A percentile compares a stretch with the other conserved stretches of the same genome.
These are phyloP conservation scores for Rhodotorula babjevae DNA, from an alignment of 768 basidiomycete species.

Conservation along the genomic window DNA sequence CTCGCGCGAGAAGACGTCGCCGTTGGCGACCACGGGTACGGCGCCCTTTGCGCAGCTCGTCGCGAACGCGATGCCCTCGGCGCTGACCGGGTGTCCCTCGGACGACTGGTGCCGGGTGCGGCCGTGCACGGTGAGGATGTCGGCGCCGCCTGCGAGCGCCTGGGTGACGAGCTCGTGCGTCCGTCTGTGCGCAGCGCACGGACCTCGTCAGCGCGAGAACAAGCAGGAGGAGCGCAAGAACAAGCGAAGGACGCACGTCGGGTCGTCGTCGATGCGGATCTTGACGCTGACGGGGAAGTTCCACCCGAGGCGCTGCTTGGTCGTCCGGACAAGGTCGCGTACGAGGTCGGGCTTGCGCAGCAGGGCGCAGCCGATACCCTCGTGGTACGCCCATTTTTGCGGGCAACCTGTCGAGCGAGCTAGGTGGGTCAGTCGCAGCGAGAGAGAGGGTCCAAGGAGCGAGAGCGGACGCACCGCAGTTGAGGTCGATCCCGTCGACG, in stretches of 20 bases:
- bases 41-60: slow-evolving; percentile 49
- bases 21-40: slow-evolving; percentile 53
- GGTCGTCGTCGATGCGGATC: slow-evolving; percentile 52
- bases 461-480: slow-evolving; percentile 46
- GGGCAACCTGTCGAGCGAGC: slow-evolving; percentile 49
- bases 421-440: neutral
- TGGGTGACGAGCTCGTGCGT: slow-evolving; percentile 50
- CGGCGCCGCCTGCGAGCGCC: slow-evolving; percentile 49
- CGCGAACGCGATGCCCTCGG: slow-evolving; percentile 50
- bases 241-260: slow-evolving; percentile 42
- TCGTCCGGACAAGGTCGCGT: slow-evolving; percentile 50
- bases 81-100: slow-evolving; percentile 48
- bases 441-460: too few relatives aligned
- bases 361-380: slow-evolving; percentile 52
- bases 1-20: slow-evolving; percentile 50
- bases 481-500: slow-evolving; percentile 54
- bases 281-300: slow-evolving; percentile 53
- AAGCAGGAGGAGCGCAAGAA: neutral
- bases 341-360: slow-evolving; percentile 52
- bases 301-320: slow-evolving; percentile 50
- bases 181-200: slow-evolving; percentile 35
- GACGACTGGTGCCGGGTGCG: slow-evolving; percentile 52
- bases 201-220: too few relatives aligned
- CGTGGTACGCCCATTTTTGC: slow-evolving; percentile 51
- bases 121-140: slow-evolving; percentile 53